These are phyloP conservation scores for Alternaria hordeiaustralica DNA, from an alignment of 2,329 filamentous ascomycete species.

Conservation along the genomic window DNA sequence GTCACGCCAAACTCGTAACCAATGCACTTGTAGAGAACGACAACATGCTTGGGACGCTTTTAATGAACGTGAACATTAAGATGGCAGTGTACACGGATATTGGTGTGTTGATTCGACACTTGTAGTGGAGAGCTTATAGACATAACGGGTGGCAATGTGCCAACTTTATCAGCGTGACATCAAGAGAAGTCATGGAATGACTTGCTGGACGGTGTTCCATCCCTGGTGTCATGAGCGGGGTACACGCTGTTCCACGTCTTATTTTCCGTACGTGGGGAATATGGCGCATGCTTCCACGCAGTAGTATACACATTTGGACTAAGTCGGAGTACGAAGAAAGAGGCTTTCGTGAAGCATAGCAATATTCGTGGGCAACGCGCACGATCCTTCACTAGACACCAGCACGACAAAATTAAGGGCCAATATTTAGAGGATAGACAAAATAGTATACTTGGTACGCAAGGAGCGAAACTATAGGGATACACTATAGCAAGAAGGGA, in stretches of 20 bases:
- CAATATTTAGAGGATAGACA: background rate
- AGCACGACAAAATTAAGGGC: background rate
- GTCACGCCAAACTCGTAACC: background rate
- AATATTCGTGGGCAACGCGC: background rate
- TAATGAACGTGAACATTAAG: background rate
- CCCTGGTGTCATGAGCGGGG: background rate
- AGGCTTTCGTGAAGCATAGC: background rate
- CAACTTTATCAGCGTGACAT: background rate
- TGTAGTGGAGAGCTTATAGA: background rate
- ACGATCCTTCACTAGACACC: background rate
- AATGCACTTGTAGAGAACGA: background rate
- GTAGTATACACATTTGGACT: accelerated
- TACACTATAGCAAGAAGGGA: background rate
- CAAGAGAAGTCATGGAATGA: background rate
- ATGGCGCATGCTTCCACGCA: background rate
- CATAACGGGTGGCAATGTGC: background rate
- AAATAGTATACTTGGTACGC: background rate
- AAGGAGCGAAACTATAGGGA: background rate
- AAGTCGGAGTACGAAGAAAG: background rate
- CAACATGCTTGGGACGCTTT: background rate
- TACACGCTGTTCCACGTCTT: background rate
- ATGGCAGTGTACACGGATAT: background rate
- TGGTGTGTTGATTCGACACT: background rate
- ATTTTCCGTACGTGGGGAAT: background rate
- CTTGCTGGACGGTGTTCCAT: background rate